Evolutionary conservation across 2,329 filamentous ascomycete genomes (phyloP), one percentile per base, ranked within the genome.

Genomic region (Aspergillus pseudoviridinutans): DNA sequence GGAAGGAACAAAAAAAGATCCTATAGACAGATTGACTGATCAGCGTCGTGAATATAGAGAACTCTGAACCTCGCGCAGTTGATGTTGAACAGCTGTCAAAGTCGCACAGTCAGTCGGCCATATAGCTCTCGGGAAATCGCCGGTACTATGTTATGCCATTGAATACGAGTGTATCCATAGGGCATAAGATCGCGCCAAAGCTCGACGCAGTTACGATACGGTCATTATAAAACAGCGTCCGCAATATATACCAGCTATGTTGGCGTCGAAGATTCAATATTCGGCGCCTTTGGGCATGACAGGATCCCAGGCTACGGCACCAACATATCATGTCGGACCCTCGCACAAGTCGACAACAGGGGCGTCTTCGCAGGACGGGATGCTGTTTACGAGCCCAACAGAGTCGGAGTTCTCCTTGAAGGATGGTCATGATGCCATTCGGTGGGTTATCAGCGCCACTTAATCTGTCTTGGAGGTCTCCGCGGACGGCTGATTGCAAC

Each of bases 361-460:
- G 17, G 63, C 68, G 32, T 68, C 67, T 55, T 58, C 65, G 27
- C 70, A 69, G 50, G 69, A 76, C 62, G 72, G 73, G 28, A 66
- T 69, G 46, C 66, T 71, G 27, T 93, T 89, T 70, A 84, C 86
- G 46, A 96, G 91, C 71, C 92, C 92, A 49, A 96, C 92, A 63
- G 91, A 95, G 70, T 96, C 91, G 28, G 92, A 96, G 66, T 96
- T 96, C 75, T 94, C 91, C 25, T 76, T 74, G 46, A 82, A 84
- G 66, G 91, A 93, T 64, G 84, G 85, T 32, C 83, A 89, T 54
- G 88, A 92, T 67, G 86, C 87, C 4, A 86, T 90, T 64, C 88
- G 87, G 83, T 88, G 84, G 73, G 72, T 55, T 54, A 20, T 32
- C 41, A 51, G 28, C 20, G 35, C 14, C 24, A n/a, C 14, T 14